These are phyloP conservation scores for Biscogniauxia sp. DNA, from an alignment of 2,329 filamentous ascomycete species.

Conservation along the genomic window DNA sequence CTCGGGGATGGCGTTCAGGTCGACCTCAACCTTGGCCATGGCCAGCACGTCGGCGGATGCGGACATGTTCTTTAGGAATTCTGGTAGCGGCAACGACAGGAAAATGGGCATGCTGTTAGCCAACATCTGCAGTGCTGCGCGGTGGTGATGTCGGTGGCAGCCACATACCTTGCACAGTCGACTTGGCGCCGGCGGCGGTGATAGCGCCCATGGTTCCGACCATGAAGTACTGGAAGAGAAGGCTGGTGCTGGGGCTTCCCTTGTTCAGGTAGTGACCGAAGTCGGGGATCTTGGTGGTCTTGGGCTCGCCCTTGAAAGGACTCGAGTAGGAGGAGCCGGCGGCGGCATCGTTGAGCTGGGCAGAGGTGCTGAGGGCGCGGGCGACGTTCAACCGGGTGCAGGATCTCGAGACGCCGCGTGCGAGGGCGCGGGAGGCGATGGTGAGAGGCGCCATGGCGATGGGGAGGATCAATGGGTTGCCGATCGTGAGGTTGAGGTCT, in stretches of 20 bases:
- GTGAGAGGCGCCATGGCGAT: slow-evolving; percentile 66
- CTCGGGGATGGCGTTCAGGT: slow-evolving; percentile 88
- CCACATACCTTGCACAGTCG: slow-evolving; percentile 89
- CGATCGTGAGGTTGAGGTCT: slow-evolving; percentile 45
- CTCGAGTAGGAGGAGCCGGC: slow-evolving; percentile 48
- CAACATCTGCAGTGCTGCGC: not conserved
- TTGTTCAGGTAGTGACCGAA: slow-evolving; percentile 85
- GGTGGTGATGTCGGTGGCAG: slow-evolving; percentile 4
- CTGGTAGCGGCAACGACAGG: slow-evolving; percentile 46
- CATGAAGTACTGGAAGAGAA: slow-evolving; percentile 97
- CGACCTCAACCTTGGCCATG: slow-evolving; percentile 99
- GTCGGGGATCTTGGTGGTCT: slow-evolving; percentile 73
- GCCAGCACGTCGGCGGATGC: slow-evolving; percentile 97
- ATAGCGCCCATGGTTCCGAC: slow-evolving; percentile 92
- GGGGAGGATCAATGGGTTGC: slow-evolving; percentile 32
- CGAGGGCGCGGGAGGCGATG: slow-evolving; percentile 65
- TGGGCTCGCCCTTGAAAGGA: slow-evolving; percentile 60
- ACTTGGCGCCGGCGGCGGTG: slow-evolving; percentile 91
- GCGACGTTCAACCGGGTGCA: slow-evolving; percentile 39
- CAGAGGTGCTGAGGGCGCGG: slow-evolving; percentile 57
- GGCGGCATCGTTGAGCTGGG: slow-evolving; percentile 44
- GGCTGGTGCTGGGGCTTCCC: slow-evolving; percentile 67
- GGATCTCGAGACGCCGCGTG: slow-evolving; percentile 54
- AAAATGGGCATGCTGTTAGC: not conserved
- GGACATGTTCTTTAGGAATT: slow-evolving; percentile 99